Evolutionary conservation across 352 stramenopile species (phyloP).

Genomic region (Globisporangium splendens): DNA sequence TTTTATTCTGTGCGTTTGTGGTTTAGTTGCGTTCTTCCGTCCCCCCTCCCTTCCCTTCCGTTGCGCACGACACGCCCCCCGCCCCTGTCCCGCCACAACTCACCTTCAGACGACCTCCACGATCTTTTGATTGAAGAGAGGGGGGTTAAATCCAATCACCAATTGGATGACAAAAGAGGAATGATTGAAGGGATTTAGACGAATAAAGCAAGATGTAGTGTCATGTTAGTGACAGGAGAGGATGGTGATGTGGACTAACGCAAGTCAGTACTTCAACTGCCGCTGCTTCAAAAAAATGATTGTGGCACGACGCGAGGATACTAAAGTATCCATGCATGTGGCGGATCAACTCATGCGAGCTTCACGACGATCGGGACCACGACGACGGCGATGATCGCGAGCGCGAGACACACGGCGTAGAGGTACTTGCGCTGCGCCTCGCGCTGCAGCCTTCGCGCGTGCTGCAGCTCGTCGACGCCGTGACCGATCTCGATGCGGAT

Average conservation of each 20-base stretch:
- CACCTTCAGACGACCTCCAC: constrained; percentile 9
- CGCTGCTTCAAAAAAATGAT: not conserved
- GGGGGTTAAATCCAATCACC: not conserved
- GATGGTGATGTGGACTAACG: too few relatives aligned
- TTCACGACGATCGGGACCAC: constrained; percentile 49
- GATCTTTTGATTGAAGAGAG: constrained; percentile 3
- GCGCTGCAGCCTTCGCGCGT: constrained; percentile 53
- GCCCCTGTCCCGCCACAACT: not conserved
- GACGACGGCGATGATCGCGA: constrained; percentile 39
- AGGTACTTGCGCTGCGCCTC: constrained; percentile 68
- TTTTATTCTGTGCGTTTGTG: not conserved
- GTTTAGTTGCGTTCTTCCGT: constrained; percentile 1
- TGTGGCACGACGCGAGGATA: not conserved
- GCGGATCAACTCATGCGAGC: constrained; percentile 12
- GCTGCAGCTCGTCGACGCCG: constrained; percentile 63
- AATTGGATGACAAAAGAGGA: not conserved
- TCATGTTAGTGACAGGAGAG: too few relatives aligned
- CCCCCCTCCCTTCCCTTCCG: not conserved
- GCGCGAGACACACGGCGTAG: constrained; percentile 30
- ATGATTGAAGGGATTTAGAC: too few relatives aligned
- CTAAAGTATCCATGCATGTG: not conserved
- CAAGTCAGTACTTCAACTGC: too few relatives aligned
- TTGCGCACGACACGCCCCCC: not conserved
- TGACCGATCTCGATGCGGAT: constrained; percentile 73
- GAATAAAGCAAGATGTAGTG: too few relatives aligned